phyloP scores from a whole-genome alignment of 2,329 filamentous ascomycete species.

The Amylocarpus encephaloides region DNA sequence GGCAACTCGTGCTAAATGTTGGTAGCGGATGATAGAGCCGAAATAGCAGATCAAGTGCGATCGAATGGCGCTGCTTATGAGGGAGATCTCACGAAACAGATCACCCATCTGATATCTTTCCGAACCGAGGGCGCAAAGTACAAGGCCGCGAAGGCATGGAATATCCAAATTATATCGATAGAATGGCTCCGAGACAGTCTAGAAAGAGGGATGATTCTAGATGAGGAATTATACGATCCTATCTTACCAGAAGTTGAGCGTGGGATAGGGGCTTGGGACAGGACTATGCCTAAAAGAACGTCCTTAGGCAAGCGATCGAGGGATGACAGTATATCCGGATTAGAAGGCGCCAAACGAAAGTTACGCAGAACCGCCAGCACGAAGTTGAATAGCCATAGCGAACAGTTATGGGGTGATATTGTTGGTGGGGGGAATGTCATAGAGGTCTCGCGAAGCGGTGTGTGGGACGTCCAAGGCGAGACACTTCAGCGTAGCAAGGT shows the following conservation, averaged over 20 bases:
- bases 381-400: constrained; percentile 71
- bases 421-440: constrained; percentile 43
- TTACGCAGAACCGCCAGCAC: constrained; percentile 81
- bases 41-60: constrained; percentile 56
- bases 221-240: constrained; percentile 81
- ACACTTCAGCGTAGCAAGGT: not conserved
- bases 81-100: constrained; percentile 76
- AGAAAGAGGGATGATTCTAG: constrained; percentile 80
- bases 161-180: constrained; percentile 68
- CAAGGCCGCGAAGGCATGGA: constrained; percentile 77
- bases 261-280: constrained; percentile 71
- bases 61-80: constrained; percentile 79
- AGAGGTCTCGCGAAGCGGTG: constrained; percentile 26
- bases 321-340: constrained; percentile 38
- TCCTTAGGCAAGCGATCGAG: constrained; percentile 54
- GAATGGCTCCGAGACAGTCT: constrained; percentile 84
- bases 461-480: constrained; percentile 22
- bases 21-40: constrained; percentile 57
- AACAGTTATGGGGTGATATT: constrained; percentile 88
- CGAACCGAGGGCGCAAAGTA: constrained; percentile 84
- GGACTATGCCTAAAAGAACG: constrained; percentile 40
- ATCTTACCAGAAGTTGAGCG: constrained; percentile 61
- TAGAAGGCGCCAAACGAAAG: constrained; percentile 65
- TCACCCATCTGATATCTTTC: constrained; percentile 81
- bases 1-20: constrained; percentile 21